Evolutionary conservation across 2,329 filamentous ascomycete species (phyloP), one percentile per base, ranked within the genome.

Genomic region (Sporothrix luriei): DNA sequence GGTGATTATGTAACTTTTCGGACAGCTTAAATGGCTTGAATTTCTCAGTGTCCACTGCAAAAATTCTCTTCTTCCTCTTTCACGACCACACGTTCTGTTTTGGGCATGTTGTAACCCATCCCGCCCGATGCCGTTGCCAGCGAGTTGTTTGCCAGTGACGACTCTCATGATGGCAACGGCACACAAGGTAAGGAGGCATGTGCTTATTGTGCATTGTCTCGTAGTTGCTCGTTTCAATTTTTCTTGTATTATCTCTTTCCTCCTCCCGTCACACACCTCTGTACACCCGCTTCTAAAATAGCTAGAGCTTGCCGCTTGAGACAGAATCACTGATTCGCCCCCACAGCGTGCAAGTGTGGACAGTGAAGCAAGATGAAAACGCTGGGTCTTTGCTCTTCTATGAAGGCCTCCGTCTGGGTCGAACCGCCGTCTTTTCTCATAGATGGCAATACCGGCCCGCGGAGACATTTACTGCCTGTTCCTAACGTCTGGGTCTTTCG

Each of bases 261-360:
- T 13, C 6, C 11, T 48, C 24, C 5, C 55, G 3, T 38, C 49
- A 55, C 48, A 49, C 24, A 24, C n/a, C 16, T 48, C 3, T 19
- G 10, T 33, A 49, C 26, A 49, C 48, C 29, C 72, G 85, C 86
- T 88, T 88, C 85, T 80, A 85, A 82, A 82, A 80, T 82, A 86
- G 86, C 86, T 88, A 88, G 86, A 88, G 85, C 86, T 87, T 87
- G 84, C 82, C 86, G 85, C 80, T 81, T 83, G 78, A 78, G 78
- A 80, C 78, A 33, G 68, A 69, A 54, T 38, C 68, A 59, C 33
- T 59, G 65, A 69, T 75, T 76, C 66, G 71, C 46, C 77, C 76
- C 81, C 79, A 87, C 82, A 83, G 82, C 85, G 86, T 78, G 83
- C 84, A 86, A 86, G 87, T 88, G 87, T 88, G 87, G 87, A 89